These are phyloP conservation scores for Elaeagnus macrophylla DNA, from an alignment of 306 rosid species.

Conservation along the genomic window DNA sequence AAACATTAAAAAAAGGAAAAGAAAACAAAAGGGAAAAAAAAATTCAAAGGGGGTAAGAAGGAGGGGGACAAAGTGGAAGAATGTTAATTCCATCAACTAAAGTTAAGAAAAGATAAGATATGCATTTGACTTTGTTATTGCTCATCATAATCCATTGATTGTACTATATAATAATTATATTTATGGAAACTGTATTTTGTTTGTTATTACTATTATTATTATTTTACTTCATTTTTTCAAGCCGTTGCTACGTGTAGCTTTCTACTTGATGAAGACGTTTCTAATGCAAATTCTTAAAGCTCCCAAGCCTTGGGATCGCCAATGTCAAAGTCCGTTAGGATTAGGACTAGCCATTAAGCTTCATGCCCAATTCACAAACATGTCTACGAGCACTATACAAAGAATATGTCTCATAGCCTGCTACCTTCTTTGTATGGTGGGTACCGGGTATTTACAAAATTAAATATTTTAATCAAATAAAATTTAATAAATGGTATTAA, in stretches of 20 bases:
- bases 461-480: no score
- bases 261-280: constrained; percentile 5
- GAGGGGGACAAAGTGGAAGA: constrained; percentile 98
- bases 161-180: constrained; percentile 25
- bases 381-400: no score
- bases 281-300: neutral
- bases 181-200: neutral
- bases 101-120: constrained; percentile 51
- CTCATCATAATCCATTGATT: constrained; percentile 69
- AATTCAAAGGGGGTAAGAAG: constrained; percentile 19
- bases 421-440: no score
- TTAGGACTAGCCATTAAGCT: no score
- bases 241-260: neutral
- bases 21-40: constrained; percentile 6
- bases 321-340: no score
- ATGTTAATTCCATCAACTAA: constrained; percentile 88
- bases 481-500: no score
- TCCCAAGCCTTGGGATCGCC: no score
- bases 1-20: constrained; percentile 6
- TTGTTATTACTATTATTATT: neutral
- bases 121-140: constrained; percentile 73
- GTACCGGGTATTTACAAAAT: no score
- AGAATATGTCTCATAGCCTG: no score
- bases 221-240: no score
- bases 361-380: no score